These are phyloP conservation scores for Pseudevernia furfuracea DNA, from an alignment of 495 filamentous ascomycete genomes.

Conservation along the genomic window DNA sequence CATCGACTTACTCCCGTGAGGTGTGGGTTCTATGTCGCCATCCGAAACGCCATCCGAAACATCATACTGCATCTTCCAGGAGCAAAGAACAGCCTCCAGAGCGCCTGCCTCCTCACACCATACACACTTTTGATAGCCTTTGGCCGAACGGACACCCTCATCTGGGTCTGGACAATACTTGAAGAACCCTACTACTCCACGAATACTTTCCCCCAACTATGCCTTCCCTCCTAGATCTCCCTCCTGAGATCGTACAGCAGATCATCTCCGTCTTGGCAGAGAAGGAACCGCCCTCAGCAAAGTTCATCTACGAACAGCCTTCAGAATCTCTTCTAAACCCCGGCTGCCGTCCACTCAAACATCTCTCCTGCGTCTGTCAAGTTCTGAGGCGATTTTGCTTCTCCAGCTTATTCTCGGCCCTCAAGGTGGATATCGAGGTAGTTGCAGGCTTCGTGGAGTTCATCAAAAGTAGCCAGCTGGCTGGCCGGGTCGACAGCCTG, in stretches of 20 bases:
- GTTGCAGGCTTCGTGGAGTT: background rate
- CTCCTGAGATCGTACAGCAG: constrained; percentile 14
- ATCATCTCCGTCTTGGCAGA: constrained; percentile 15
- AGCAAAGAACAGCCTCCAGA: background rate
- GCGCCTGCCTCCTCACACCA: background rate
- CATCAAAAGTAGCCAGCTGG: background rate
- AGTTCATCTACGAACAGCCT: constrained; percentile 3
- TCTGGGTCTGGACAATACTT: too few relatives aligned
- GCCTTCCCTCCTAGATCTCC: constrained; percentile 12
- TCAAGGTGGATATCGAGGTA: background rate
- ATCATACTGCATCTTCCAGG: background rate
- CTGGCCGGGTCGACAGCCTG: background rate
- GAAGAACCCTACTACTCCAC: background rate
- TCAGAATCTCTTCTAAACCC: background rate
- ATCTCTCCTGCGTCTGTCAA: background rate
- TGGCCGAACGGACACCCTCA: background rate
- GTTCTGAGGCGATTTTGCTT: background rate
- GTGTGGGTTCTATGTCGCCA: too few relatives aligned
- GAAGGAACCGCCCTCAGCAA: background rate
- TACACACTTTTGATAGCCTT: background rate
- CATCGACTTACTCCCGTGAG: too few relatives aligned
- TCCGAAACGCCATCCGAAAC: too few relatives aligned
- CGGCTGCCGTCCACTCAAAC: constrained; percentile 5
- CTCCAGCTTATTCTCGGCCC: background rate
- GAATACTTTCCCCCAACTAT: background rate